phyloP scores from a whole-genome alignment of 257 asterid species.

The Gynochthodes officinalis region DNA sequence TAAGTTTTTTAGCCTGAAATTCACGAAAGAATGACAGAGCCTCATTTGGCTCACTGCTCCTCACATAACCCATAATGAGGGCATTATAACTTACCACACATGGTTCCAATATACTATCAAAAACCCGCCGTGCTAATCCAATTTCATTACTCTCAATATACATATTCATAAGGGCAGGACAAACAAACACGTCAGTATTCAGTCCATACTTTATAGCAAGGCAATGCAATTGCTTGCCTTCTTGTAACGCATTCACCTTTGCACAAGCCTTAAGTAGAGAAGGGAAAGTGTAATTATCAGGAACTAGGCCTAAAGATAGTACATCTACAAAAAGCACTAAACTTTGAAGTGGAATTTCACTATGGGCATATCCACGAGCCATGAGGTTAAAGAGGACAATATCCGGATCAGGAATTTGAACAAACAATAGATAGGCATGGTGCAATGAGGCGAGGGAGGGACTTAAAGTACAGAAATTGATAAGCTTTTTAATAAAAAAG shows the following conservation, averaged over 20 bases:
- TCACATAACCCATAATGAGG: conserved; percentile 28
- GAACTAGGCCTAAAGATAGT: conserved; percentile 14
- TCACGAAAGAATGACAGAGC: conserved; percentile 27
- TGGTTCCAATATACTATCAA: conserved; percentile 27
- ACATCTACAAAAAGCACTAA: conserved; percentile 21
- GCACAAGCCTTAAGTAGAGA: conserved; percentile 39
- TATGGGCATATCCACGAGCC: conserved; percentile 37
- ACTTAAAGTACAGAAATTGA: conserved; percentile 10
- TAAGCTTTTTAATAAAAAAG: conserved; percentile 20
- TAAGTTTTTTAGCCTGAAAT: conserved; percentile 25
- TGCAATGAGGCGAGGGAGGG: conserved; percentile 22
- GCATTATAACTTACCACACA: conserved; percentile 35
- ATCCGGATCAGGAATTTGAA: conserved; percentile 29
- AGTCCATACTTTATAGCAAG: conserved; percentile 30
- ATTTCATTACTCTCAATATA: conserved; percentile 24
- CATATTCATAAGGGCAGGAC: conserved; percentile 35
- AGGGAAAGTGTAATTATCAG: conserved; percentile 39
- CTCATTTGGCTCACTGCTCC: conserved; percentile 32
- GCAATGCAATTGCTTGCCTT: conserved; percentile 35
- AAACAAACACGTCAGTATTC: conserved; percentile 18
- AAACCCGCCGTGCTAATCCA: conserved; percentile 21
- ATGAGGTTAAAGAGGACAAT: conserved; percentile 30
- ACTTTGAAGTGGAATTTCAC: conserved; percentile 26
- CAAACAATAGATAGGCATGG: conserved; percentile 32
- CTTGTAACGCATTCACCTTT: conserved; percentile 21